These are phyloP conservation scores for Aristolochia contorta DNA, from an alignment of 164 flowering plant genomes.

Conservation along the genomic window DNA sequence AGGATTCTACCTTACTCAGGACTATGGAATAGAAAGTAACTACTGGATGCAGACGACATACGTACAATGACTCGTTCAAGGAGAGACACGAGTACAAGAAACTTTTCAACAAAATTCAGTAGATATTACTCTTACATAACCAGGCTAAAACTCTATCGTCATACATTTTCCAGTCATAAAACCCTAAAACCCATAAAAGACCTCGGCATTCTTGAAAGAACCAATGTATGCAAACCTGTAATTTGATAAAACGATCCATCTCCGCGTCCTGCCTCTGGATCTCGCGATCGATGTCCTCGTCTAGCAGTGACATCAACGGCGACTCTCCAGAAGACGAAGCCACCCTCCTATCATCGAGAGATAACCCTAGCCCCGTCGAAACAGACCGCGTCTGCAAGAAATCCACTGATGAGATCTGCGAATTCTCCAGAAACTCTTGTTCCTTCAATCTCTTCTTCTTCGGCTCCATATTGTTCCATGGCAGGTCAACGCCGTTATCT, in stretches of 20 bases:
- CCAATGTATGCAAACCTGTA: constrained; percentile 36
- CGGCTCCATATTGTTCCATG: constrained; percentile 44
- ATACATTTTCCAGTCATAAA: no score
- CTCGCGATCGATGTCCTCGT: constrained; percentile 56
- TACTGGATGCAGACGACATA: no score
- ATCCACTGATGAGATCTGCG: constrained; percentile 62
- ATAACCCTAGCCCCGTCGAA: constrained; percentile 78
- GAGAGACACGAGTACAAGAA: no score
- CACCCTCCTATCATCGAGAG: constrained; percentile 55
- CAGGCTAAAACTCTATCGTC: no score
- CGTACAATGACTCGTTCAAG: no score
- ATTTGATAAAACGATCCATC: constrained; percentile 61
- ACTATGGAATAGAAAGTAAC: no score
- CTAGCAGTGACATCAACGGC: constrained; percentile 33
- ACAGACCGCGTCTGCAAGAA: constrained; percentile 59
- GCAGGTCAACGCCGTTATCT: constrained; percentile 40
- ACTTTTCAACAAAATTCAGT: no score
- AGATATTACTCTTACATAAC: no score
- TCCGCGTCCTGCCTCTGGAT: constrained; percentile 65
- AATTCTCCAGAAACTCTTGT: constrained; percentile 60
- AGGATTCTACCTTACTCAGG: no score
- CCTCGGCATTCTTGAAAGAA: no score
- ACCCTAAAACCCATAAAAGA: no score
- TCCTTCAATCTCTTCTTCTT: constrained; percentile 53
- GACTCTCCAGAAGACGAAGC: constrained; percentile 58